phyloP scores from a whole-genome alignment of 1,284 basidiomycete species.

The Cutaneotrichosporon arboriforme region DNA sequence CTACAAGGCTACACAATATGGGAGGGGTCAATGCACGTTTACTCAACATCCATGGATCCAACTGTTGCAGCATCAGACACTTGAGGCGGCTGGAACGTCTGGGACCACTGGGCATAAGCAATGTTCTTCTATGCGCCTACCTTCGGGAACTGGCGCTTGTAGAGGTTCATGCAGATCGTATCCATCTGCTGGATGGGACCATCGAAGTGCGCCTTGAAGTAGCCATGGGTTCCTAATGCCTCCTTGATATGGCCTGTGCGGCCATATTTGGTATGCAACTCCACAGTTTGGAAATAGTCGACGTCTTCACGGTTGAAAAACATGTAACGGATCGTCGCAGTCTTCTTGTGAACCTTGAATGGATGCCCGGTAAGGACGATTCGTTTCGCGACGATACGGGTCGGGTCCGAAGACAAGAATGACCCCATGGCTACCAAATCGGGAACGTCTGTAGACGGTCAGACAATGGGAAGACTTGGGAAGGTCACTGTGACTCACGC shows the following conservation, averaged over 20 bases:
- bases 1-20: too few relatives aligned
- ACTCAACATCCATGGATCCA: not conserved
- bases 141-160: constrained; percentile 84
- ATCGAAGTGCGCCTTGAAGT: constrained; percentile 97
- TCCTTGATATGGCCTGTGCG: constrained; percentile 87
- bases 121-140: not conserved
- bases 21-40: not conserved
- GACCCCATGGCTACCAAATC: constrained; percentile 85
- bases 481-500: not conserved
- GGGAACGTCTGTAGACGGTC: constrained; percentile 51
- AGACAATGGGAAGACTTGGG: not conserved
- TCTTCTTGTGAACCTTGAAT: constrained; percentile 96
- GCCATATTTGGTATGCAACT: constrained; percentile 88
- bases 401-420: constrained; percentile 83
- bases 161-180: constrained; percentile 82
- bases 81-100: constrained; percentile 19
- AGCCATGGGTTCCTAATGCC: constrained; percentile 94
- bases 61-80: not conserved
- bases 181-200: constrained; percentile 95
- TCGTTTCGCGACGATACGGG: constrained; percentile 85
- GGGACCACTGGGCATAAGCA: constrained; percentile 20
- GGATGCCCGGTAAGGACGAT: constrained; percentile 92
- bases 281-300: constrained; percentile 86
- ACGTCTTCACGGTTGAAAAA: constrained; percentile 95
- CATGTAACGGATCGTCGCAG: constrained; percentile 96